Percentiles rank a stretch among this genome's conserved stretches.
Conservation (phyloP, 805 yeast species). For the Blastobotrys mokoenaii region DNA sequence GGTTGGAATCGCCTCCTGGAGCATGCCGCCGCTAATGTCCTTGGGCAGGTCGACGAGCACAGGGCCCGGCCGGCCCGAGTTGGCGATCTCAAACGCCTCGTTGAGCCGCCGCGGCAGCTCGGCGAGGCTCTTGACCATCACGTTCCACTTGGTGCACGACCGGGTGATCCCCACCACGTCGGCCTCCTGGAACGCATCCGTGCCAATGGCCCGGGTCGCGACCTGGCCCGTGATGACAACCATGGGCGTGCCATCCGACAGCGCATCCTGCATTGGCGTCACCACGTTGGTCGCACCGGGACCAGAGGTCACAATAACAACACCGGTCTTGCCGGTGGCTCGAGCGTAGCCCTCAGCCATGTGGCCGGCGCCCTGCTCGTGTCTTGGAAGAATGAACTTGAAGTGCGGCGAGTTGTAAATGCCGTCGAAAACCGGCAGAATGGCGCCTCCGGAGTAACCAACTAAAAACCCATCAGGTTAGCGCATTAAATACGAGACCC, state of each 20-base stretch:
- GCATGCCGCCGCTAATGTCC: slow-evolving; percentile 90
- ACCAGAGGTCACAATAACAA: slow-evolving; percentile 96
- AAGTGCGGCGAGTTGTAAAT: slow-evolving; percentile 85
- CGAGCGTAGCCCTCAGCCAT: slow-evolving; percentile 99
- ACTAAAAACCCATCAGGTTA: too few relatives aligned
- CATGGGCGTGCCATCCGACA: slow-evolving; percentile 94
- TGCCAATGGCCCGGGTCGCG: slow-evolving; percentile 90
- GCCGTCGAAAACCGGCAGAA: slow-evolving; percentile 95
- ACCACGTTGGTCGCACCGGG: slow-evolving; percentile 98
- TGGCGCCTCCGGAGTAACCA: slow-evolving; percentile 99
- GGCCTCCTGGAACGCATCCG: slow-evolving; percentile 99
- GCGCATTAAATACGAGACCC: background rate
- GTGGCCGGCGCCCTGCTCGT: slow-evolving; percentile 99
- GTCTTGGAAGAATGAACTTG: slow-evolving; percentile 87
- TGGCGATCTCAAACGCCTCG: slow-evolving; percentile 97
- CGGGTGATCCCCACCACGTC: slow-evolving; percentile 95
- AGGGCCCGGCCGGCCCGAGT: slow-evolving; percentile 96
- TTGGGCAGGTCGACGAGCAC: slow-evolving; percentile 96
- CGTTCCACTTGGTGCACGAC: slow-evolving; percentile 98
- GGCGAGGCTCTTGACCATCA: slow-evolving; percentile 91
- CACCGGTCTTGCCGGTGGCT: slow-evolving; percentile 94
- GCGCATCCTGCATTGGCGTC: slow-evolving; percentile 97
- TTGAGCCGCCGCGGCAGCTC: slow-evolving; percentile 93
- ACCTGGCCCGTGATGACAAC: slow-evolving; percentile 98
- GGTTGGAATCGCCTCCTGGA: slow-evolving; percentile 83